These are phyloP conservation scores for Forsythia suspensa DNA, from an alignment of 257 asterid genomes.

Conservation along the genomic window DNA sequence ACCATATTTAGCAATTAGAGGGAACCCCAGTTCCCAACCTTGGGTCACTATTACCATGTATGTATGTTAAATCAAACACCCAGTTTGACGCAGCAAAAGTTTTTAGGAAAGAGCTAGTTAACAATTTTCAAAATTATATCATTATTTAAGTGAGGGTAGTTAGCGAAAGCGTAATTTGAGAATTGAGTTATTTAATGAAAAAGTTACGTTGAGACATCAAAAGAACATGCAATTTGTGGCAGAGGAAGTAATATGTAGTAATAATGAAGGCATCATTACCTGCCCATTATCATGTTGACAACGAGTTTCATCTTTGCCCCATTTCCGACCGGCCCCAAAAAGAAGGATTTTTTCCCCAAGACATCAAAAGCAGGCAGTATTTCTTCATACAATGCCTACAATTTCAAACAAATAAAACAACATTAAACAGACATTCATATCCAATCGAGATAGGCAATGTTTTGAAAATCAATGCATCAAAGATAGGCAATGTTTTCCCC, in stretches of 20 bases:
- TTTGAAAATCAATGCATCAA: background rate
- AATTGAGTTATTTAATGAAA: background rate
- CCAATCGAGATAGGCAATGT: background rate
- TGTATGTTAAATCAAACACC: background rate
- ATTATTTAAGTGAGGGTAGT: background rate
- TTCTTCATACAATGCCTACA: slow-evolving; percentile 70
- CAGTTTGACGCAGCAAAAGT: background rate
- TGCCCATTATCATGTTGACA: slow-evolving; percentile 98
- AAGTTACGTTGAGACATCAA: background rate
- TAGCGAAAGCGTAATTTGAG: background rate
- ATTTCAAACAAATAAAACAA: slow-evolving; percentile 7
- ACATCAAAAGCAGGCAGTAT: slow-evolving; percentile 80
- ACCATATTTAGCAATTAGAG: too few relatives aligned
- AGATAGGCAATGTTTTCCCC: too few relatives aligned
- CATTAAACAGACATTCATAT: slow-evolving; percentile 15
- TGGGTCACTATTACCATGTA: too few relatives aligned
- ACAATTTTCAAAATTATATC: background rate
- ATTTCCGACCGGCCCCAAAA: slow-evolving; percentile 80
- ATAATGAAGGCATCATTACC: slow-evolving; percentile 43
- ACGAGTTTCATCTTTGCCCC: slow-evolving; percentile 99
- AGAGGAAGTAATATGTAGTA: background rate
- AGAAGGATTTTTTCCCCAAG: slow-evolving; percentile 89
- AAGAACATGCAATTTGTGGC: slow-evolving; percentile 3
- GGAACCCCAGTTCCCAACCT: too few relatives aligned
- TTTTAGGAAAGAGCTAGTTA: background rate